phyloP scores from a whole-genome alignment of 2,329 filamentous ascomycete genomes.

The Aspergillus fischeri region DNA sequence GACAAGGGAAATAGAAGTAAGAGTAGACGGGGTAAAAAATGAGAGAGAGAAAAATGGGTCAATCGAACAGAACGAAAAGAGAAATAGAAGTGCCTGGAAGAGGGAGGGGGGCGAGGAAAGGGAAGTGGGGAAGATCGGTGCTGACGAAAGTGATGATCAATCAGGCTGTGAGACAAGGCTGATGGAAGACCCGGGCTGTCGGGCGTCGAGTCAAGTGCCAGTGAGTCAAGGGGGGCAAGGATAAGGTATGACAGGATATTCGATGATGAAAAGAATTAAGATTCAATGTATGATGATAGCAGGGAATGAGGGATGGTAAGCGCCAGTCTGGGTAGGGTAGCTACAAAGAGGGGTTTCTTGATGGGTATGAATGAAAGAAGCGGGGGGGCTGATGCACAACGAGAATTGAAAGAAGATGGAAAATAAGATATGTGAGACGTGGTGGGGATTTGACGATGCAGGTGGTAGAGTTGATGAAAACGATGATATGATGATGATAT shows the following conservation, averaged over 20 bases:
- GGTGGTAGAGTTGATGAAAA: not conserved
- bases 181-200: not conserved
- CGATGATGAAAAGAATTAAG: no score
- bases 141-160: constrained; percentile 2
- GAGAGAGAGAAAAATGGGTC: not conserved
- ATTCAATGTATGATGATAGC: no score
- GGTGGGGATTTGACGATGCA: not conserved
- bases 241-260: no score
- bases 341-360: no score
- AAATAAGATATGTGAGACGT: no score
- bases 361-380: no score
- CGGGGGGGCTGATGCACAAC: no score
- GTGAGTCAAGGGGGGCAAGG: not conserved
- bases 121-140: constrained; percentile 10
- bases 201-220: not conserved
- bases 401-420: no score
- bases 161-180: not conserved
- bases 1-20: constrained; percentile 1
- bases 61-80: constrained; percentile 2
- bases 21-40: not conserved
- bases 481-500: not conserved
- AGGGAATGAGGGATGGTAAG: no score
- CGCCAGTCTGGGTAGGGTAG: no score
- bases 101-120: constrained; percentile 7
- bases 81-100: not conserved